phyloP scores from a whole-genome alignment of 1,284 basidiomycete species.

The Sanguinoderma infundibulare region DNA sequence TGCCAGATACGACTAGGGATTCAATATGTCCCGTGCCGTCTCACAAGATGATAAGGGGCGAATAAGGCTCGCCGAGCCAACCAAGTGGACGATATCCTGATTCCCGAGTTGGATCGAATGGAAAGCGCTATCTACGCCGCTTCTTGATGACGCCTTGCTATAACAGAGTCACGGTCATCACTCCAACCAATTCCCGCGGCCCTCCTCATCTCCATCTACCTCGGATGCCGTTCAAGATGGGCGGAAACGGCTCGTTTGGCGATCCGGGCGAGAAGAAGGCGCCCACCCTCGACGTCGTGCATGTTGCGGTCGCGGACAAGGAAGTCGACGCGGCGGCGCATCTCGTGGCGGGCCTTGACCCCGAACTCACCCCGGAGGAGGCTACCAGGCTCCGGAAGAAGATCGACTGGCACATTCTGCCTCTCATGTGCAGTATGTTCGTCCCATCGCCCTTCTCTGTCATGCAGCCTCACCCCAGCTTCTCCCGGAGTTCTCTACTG shows the following conservation, averaged over 20 bases:
- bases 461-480: background rate
- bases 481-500: constrained; percentile 57
- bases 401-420: constrained; percentile 68
- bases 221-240: constrained; percentile 12
- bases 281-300: constrained; percentile 13
- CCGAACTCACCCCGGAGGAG: constrained; percentile 53
- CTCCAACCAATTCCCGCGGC: constrained; percentile 1
- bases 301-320: constrained; percentile 36
- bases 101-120: constrained; percentile 12
- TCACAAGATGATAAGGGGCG: background rate
- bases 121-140: constrained; percentile 16
- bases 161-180: constrained; percentile 1
- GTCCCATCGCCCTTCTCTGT: no score
- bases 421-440: constrained; percentile 71
- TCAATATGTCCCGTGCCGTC: no score
- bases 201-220: background rate
- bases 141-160: constrained; percentile 14
- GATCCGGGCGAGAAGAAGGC: constrained; percentile 30
- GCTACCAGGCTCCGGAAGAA: constrained; percentile 58
- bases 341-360: constrained; percentile 46
- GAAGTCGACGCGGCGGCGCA: constrained; percentile 63
- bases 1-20: background rate
- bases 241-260: constrained; percentile 20
- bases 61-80: no score
- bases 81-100: no score